Conservation (phyloP, 1,139 yeast genomes). For the Saccharomyces pastorianus region DNA sequence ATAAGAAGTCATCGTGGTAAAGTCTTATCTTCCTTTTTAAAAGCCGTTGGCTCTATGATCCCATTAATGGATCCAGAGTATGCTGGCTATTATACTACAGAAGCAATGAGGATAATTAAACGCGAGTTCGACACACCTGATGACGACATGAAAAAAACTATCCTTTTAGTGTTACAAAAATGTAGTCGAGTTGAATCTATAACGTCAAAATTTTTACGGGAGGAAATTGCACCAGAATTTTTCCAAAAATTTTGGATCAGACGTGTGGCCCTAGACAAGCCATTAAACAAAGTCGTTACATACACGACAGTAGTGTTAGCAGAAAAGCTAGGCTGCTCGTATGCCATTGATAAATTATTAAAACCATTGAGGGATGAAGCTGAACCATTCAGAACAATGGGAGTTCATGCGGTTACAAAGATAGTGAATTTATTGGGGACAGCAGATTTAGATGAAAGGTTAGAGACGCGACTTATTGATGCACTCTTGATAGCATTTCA, state of each 20-base stretch:
- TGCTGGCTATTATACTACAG: slow-evolving; percentile 69
- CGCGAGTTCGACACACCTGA: slow-evolving; percentile 79
- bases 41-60: slow-evolving; percentile 70
- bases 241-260: slow-evolving; percentile 74
- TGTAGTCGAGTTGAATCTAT: slow-evolving; percentile 48
- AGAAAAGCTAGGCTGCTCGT: slow-evolving; percentile 56
- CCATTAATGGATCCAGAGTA: slow-evolving; percentile 88
- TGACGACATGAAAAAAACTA: slow-evolving; percentile 78
- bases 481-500: slow-evolving; percentile 80
- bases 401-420: slow-evolving; percentile 57
- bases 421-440: slow-evolving; percentile 40
- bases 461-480: slow-evolving; percentile 67
- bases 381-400: slow-evolving; percentile 72
- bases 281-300: slow-evolving; percentile 52
- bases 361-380: slow-evolving; percentile 69
- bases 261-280: slow-evolving; percentile 52
- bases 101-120: slow-evolving; percentile 55
- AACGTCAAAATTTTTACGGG: slow-evolving; percentile 39
- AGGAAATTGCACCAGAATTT: slow-evolving; percentile 53
- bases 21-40: slow-evolving; percentile 65
- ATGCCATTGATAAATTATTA: slow-evolving; percentile 51
- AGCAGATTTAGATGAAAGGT: slow-evolving; percentile 45
- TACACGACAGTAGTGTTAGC: slow-evolving; percentile 69
- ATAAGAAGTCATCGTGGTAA: slow-evolving; percentile 71
- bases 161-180: slow-evolving; percentile 55